Conservation (phyloP, 2,329 filamentous ascomycete genomes). For the Cladosporium sp. region DNA sequence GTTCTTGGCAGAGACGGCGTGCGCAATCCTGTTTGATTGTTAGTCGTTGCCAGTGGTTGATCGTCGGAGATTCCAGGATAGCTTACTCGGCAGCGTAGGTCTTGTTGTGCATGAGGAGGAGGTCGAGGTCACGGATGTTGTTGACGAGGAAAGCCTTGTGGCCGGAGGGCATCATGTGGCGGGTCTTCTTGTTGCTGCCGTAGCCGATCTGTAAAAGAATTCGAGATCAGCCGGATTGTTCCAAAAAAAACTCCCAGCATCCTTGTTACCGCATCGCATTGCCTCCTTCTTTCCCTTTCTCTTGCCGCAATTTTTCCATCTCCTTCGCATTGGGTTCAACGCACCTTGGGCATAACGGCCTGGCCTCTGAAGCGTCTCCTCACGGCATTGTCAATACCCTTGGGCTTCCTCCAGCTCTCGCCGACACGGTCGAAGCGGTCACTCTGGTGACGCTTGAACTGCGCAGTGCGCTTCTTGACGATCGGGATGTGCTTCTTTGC, state of each 20-base stretch:
- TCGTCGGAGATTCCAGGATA: not conserved
- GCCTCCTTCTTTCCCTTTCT: not conserved
- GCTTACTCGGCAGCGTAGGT: conserved; percentile 97
- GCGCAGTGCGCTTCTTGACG: conserved; percentile 99
- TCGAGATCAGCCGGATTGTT: conserved; percentile 15
- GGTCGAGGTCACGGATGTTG: conserved; percentile 93
- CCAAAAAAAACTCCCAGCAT: conserved; percentile 9
- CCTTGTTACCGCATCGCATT: not conserved
- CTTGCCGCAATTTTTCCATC: conserved; percentile 10
- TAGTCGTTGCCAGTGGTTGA: conserved; percentile 26
- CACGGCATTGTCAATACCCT: conserved; percentile 99
- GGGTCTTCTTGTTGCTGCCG: conserved; percentile 99
- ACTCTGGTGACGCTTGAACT: conserved; percentile 95
- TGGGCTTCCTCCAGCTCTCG: conserved; percentile 95
- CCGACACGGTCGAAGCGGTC: conserved; percentile 93
- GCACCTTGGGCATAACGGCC: conserved; percentile 96
- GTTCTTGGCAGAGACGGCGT: conserved; percentile 98
- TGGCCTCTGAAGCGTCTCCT: conserved; percentile 95
- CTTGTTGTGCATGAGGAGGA: conserved; percentile 99
- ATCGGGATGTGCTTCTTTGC: conserved; percentile 99
- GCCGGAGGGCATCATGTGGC: conserved; percentile 97
- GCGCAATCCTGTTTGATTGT: conserved; percentile 70
- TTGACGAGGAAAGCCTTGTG: conserved; percentile 99
- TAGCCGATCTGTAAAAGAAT: conserved; percentile 75
- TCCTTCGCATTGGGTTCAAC: conserved; percentile 34